Conservation (phyloP, 257 asterid species). For the Echium plantagineum region DNA sequence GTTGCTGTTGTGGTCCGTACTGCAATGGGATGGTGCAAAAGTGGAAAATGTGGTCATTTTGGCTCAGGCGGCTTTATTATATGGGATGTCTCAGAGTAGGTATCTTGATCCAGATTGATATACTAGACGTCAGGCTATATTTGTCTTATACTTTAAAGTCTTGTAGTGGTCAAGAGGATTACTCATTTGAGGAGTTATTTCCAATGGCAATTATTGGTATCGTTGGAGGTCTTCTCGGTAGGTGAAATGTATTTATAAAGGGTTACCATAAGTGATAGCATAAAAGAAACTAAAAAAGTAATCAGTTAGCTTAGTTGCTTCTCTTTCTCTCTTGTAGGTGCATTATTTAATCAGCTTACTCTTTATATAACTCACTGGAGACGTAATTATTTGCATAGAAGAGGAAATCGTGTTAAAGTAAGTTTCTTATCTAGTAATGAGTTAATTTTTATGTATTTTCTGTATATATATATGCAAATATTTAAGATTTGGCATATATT, state of each 20-base stretch:
- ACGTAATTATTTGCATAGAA: slow-evolving; percentile 81
- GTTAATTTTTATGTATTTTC: neutral
- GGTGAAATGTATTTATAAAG: slow-evolving; percentile 11
- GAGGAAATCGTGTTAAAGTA: slow-evolving; percentile 84
- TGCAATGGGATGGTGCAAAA: slow-evolving; percentile 96
- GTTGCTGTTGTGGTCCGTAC: slow-evolving; percentile 95
- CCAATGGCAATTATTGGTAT: slow-evolving; percentile 99
- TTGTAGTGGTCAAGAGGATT: slow-evolving; percentile 97
- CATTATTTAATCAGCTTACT: slow-evolving; percentile 92
- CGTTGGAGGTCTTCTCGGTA: slow-evolving; percentile 97
- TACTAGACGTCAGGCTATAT: slow-evolving; percentile 14
- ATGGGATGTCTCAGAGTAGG: slow-evolving; percentile 91
- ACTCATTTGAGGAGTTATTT: slow-evolving; percentile 82
- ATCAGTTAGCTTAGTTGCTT: slow-evolving; percentile 12
- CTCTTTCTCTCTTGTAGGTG: slow-evolving; percentile 41
- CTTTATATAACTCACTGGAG: slow-evolving; percentile 79
- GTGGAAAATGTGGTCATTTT: slow-evolving; percentile 98
- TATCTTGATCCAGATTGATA: slow-evolving; percentile 21
- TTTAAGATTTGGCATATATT: neutral
- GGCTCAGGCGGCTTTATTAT: slow-evolving; percentile 97
- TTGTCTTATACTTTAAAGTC: slow-evolving; percentile 25
- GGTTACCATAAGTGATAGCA: slow-evolving; percentile 11
- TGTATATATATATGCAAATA: neutral
- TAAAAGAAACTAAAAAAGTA: neutral
- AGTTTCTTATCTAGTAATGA: slow-evolving; percentile 18